phyloP scores from a whole-genome alignment of 805 yeast genomes.

The Metschnikowia arizonensis region DNA sequence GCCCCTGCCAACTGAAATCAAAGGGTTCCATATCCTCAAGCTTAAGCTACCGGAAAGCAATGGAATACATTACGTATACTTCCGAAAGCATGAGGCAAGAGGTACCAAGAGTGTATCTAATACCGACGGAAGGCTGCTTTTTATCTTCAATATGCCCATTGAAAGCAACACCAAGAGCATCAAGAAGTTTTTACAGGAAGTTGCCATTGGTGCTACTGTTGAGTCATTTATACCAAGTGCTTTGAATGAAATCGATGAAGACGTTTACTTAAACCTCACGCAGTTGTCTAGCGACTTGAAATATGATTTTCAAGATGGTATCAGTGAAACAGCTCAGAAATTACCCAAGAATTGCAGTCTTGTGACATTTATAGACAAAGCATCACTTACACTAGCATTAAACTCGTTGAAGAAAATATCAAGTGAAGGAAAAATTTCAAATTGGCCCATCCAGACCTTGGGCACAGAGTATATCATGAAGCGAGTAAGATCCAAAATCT shows the following conservation, averaged over 20 bases:
- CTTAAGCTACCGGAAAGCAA: slow-evolving; percentile 38
- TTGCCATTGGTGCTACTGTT: slow-evolving; percentile 63
- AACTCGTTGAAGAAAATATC: slow-evolving; percentile 53
- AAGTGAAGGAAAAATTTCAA: slow-evolving; percentile 19
- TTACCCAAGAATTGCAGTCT: slow-evolving; percentile 74
- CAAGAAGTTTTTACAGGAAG: slow-evolving; percentile 52
- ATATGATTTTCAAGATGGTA: slow-evolving; percentile 23
- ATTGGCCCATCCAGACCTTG: slow-evolving; percentile 38
- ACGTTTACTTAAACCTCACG: slow-evolving; percentile 46
- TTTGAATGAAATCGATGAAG: slow-evolving; percentile 41
- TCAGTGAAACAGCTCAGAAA: slow-evolving; percentile 32
- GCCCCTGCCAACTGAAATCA: slow-evolving; percentile 39
- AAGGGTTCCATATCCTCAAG: slow-evolving; percentile 54
- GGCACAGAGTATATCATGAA: slow-evolving; percentile 44
- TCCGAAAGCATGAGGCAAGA: slow-evolving; percentile 57
- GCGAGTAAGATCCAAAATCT: slow-evolving; percentile 28
- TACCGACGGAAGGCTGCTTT: slow-evolving; percentile 48
- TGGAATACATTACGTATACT: slow-evolving; percentile 53
- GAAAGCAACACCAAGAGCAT: slow-evolving; percentile 50
- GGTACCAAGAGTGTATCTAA: slow-evolving; percentile 23
- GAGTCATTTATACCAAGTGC: slow-evolving; percentile 40
- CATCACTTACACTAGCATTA: slow-evolving; percentile 62
- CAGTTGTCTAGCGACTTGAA: slow-evolving; percentile 56
- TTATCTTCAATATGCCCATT: slow-evolving; percentile 72
- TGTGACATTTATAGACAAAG: slow-evolving; percentile 68